Conservation (phyloP, 495 filamentous ascomycete genomes). For the Xylaria sp. region DNA sequence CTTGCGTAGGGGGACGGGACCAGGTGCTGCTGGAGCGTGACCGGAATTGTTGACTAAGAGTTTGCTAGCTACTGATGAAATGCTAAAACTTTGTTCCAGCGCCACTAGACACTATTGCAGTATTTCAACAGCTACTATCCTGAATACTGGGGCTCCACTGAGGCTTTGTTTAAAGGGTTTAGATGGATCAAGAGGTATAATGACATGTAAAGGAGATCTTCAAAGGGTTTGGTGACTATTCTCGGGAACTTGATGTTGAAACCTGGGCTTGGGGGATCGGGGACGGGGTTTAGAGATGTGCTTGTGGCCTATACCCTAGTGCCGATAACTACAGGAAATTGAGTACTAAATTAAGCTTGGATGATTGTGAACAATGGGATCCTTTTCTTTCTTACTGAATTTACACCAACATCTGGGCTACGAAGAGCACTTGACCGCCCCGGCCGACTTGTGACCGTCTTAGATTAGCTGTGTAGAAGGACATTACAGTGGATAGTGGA, state of each 20-base stretch:
- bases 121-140: no score
- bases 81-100: no score
- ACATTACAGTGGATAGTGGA: constrained; percentile 1
- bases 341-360: neutral
- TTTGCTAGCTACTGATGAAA: constrained; percentile 33
- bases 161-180: constrained; percentile 40
- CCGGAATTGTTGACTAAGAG: constrained; percentile 35
- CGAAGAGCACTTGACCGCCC: no score
- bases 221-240: constrained; percentile 39
- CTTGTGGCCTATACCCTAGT: neutral
- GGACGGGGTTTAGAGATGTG: constrained; percentile 22
- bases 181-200: constrained; percentile 35
- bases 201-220: constrained; percentile 35
- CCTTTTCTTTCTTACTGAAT: neutral
- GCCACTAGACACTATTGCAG: no score
- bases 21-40: constrained; percentile 30
- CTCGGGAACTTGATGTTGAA: constrained; percentile 40
- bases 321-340: neutral
- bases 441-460: neutral
- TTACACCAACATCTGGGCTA: neutral
- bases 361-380: neutral
- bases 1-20: constrained; percentile 32
- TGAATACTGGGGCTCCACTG: constrained; percentile 37
- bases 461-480: no score
- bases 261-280: constrained; percentile 35